Conservation (phyloP, 495 filamentous ascomycete species). For the Penicillium argentinense region DNA sequence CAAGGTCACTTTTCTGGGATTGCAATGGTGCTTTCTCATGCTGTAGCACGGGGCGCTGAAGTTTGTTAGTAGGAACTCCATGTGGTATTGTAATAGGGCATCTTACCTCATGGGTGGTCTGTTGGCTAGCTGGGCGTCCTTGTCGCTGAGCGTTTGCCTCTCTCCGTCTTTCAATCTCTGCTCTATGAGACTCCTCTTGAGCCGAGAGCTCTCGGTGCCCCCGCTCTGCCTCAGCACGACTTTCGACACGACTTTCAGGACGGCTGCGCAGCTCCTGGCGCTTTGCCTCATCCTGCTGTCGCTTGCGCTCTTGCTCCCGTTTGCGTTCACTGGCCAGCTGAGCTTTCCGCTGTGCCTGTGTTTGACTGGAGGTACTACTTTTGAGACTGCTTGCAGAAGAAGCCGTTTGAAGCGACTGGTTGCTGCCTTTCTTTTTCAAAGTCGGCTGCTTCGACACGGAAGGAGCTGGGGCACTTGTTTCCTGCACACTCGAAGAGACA, state of each 20-base stretch:
- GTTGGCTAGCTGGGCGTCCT: conserved; percentile 53
- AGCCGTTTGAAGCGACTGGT: conserved; percentile 64
- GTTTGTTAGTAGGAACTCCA: neutral
- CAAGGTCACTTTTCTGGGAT: conserved; percentile 49
- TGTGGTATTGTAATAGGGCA: neutral
- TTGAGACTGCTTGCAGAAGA: conserved; percentile 67
- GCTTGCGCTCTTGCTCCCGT: conserved; percentile 72
- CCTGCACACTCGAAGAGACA: conserved; percentile 57
- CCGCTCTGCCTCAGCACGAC: conserved; percentile 47
- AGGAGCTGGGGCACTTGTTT: conserved; percentile 53
- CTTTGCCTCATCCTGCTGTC: conserved; percentile 49
- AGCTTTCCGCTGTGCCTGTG: conserved; percentile 50
- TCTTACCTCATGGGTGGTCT: conserved; percentile 42
- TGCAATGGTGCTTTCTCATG: conserved; percentile 39
- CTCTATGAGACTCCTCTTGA: conserved; percentile 62
- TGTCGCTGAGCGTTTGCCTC: conserved; percentile 63
- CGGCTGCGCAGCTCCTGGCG: conserved; percentile 48
- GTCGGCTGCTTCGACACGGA: conserved; percentile 44
- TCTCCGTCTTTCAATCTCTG: conserved; percentile 63
- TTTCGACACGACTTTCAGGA: conserved; percentile 32
- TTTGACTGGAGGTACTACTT: conserved; percentile 59
- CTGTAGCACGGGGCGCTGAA: conserved; percentile 35
- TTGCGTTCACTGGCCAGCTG: conserved; percentile 72
- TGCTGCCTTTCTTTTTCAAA: conserved; percentile 65
- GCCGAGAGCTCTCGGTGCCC: conserved; percentile 46